phyloP scores from a whole-genome alignment of 2,329 filamentous ascomycete species.

The Setomelanomma holmii region DNA sequence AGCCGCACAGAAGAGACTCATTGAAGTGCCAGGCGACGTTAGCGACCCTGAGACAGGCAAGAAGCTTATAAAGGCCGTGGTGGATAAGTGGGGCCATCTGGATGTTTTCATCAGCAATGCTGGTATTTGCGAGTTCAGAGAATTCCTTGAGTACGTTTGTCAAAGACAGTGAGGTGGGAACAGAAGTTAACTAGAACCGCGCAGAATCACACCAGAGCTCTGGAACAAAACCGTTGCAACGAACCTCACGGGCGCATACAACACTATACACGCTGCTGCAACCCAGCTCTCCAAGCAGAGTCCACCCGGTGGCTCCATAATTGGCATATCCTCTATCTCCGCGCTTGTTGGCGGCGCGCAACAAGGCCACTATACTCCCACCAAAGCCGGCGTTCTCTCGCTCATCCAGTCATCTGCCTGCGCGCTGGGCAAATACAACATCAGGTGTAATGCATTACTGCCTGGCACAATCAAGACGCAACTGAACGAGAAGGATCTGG shows the following conservation, averaged over 20 bases:
- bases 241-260: slow-evolving; percentile 89
- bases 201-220: slow-evolving; percentile 70
- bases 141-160: slow-evolving; percentile 75
- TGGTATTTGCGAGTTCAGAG: slow-evolving; percentile 85
- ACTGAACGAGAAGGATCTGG: slow-evolving; percentile 82
- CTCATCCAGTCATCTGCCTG: slow-evolving; percentile 86
- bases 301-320: slow-evolving; percentile 75
- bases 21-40: slow-evolving; percentile 79
- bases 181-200: not conserved
- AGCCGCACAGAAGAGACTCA: slow-evolving; percentile 55
- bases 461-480: slow-evolving; percentile 85
- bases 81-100: slow-evolving; percentile 63
- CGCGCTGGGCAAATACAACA: slow-evolving; percentile 75
- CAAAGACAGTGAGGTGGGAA: not conserved
- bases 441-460: slow-evolving; percentile 83
- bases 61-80: slow-evolving; percentile 70
- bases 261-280: slow-evolving; percentile 83
- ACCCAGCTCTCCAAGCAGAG: slow-evolving; percentile 76
- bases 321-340: slow-evolving; percentile 75
- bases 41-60: slow-evolving; percentile 74
- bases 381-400: slow-evolving; percentile 80
- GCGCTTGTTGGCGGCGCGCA: slow-evolving; percentile 78
- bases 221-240: slow-evolving; percentile 76
- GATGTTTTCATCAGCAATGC: slow-evolving; percentile 86
- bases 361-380: slow-evolving; percentile 85